Conservation (phyloP, 139 green algal genomes). For the Asterochloris erici region DNA sequence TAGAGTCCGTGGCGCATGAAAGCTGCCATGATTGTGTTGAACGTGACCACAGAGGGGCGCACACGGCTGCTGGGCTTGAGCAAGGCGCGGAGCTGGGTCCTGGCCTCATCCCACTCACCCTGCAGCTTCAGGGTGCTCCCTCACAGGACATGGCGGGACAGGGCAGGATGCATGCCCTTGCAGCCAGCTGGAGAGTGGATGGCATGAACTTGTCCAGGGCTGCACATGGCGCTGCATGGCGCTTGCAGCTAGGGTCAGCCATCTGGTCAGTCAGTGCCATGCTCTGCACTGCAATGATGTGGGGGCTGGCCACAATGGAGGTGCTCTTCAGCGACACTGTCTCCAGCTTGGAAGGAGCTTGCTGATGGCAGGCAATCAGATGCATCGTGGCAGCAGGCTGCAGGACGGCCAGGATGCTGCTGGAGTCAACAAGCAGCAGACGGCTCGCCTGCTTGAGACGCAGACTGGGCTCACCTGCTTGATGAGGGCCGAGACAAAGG, state of each 20-base stretch:
- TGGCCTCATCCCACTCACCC: constrained; percentile 12
- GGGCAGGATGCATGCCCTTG: too few species aligned
- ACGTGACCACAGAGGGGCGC: neutral
- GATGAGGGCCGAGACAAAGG: constrained; percentile 6
- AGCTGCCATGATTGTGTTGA: constrained; percentile 27
- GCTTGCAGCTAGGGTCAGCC: neutral
- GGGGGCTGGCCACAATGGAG: too few species aligned
- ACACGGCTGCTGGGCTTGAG: neutral
- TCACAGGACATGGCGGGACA: too few species aligned
- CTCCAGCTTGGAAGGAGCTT: too few species aligned
- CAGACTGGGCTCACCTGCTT: neutral
- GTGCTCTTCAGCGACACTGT: too few species aligned
- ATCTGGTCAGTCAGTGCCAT: neutral
- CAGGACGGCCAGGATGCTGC: neutral
- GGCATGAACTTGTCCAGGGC: too few species aligned
- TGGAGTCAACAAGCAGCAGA: neutral
- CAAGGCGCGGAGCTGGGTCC: neutral
- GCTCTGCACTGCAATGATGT: too few species aligned
- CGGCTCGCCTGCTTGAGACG: too few species aligned
- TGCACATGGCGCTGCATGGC: neutral
- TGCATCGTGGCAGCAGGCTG: too few species aligned
- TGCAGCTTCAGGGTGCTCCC: neutral
- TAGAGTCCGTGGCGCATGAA: constrained; percentile 15
- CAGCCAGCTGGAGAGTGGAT: too few species aligned
- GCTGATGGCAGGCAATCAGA: too few species aligned